phyloP scores from a whole-genome alignment of 257 asterid species.

The Solanum habrochaites region DNA sequence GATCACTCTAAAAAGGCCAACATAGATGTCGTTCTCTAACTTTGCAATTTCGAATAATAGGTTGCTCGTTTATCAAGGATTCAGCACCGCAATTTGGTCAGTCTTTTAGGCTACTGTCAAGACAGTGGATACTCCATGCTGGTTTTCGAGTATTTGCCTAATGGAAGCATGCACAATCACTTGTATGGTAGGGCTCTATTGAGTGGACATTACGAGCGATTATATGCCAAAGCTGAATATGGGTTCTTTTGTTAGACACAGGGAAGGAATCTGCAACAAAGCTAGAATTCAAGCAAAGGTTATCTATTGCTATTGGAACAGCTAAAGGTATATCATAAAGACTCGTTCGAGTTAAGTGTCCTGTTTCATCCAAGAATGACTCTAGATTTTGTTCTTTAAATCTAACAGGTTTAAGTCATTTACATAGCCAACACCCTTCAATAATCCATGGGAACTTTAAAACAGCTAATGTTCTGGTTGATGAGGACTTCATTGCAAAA shows the following conservation, averaged over 20 bases:
- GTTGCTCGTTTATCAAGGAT: constrained; percentile 36
- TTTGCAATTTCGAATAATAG: constrained; percentile 19
- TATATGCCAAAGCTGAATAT: not conserved
- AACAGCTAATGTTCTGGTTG: constrained; percentile 71
- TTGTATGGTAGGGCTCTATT: constrained; percentile 40
- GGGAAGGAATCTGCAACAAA: constrained; percentile 30
- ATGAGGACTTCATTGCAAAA: constrained; percentile 63
- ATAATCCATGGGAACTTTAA: constrained; percentile 47
- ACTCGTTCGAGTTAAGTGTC: not conserved
- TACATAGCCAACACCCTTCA: constrained; percentile 50
- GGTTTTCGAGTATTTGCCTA: constrained; percentile 56
- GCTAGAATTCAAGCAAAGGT: constrained; percentile 73
- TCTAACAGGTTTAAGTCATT: constrained; percentile 48
- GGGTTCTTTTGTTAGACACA: constrained; percentile 4
- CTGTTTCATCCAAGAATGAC: not conserved
- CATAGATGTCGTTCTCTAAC: not conserved
- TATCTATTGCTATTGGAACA: constrained; percentile 60
- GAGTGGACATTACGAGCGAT: not conserved
- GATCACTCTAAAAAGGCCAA: not conserved
- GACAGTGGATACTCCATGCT: constrained; percentile 58
- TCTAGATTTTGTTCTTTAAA: not conserved
- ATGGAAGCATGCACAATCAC: constrained; percentile 53
- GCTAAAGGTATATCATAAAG: constrained; percentile 44
- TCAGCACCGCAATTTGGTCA: constrained; percentile 52
- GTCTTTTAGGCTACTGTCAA: constrained; percentile 57